phyloP scores from a whole-genome alignment of 1,139 yeast genomes.

The Debaryomyces sp. region DNA sequence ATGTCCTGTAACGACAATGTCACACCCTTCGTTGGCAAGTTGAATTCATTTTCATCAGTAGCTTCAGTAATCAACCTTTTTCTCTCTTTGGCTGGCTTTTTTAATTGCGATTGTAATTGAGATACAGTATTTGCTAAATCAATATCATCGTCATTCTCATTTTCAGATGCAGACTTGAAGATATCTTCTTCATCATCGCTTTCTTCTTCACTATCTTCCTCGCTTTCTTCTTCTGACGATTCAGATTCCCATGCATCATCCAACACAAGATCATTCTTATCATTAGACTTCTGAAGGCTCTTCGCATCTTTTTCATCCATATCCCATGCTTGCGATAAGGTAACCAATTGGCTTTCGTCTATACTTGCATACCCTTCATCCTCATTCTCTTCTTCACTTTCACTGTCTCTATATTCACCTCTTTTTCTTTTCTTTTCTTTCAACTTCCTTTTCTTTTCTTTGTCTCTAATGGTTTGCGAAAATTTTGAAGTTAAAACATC shows the following conservation, averaged over 20 bases:
- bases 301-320: conserved; percentile 60
- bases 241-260: conserved; percentile 47
- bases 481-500: conserved; percentile 68
- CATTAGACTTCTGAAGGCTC: conserved; percentile 14
- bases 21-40: conserved; percentile 60
- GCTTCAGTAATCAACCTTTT: conserved; percentile 53
- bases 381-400: conserved; percentile 30
- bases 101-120: conserved; percentile 29
- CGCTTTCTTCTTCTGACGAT: conserved; percentile 21
- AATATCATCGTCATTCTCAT: conserved; percentile 30
- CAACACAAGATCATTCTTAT: conserved; percentile 39
- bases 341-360: conserved; percentile 74
- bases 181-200: conserved; percentile 31
- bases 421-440: conserved; percentile 24
- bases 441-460: conserved; percentile 38
- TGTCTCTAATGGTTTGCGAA: conserved; percentile 68
- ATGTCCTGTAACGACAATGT: conserved; percentile 74
- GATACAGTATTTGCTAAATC: conserved; percentile 40
- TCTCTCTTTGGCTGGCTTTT: conserved; percentile 38
- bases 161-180: conserved; percentile 17
- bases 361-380: conserved; percentile 56
- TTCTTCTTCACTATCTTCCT: conserved; percentile 29
- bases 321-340: conserved; percentile 89
- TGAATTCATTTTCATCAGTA: conserved; percentile 70
- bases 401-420: conserved; percentile 21